Percentiles rank a stretch among this genome's conserved stretches.
phyloP scores from a whole-genome alignment of 2,329 filamentous ascomycete species.

The Decorospora gaudefroyi region DNA sequence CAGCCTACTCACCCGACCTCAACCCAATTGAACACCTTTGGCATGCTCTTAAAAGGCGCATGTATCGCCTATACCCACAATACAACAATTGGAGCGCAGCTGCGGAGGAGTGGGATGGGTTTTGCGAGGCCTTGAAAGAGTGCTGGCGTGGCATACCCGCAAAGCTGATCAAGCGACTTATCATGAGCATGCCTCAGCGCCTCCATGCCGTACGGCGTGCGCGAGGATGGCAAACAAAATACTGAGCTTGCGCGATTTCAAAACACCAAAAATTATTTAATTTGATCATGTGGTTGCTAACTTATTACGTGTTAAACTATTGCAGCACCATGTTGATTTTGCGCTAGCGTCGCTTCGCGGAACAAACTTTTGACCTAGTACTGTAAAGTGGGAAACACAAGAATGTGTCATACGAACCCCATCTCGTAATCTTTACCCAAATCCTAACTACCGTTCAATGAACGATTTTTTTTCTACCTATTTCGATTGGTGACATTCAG shows the following conservation, averaged over 20 bases:
- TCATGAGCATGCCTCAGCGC: slow-evolving; percentile 10
- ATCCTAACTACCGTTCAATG: too few relatives aligned
- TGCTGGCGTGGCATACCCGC: slow-evolving; percentile 12
- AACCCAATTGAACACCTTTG: slow-evolving; percentile 39
- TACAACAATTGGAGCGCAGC: slow-evolving; percentile 14
- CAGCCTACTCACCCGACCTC: slow-evolving; percentile 31
- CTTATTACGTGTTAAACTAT: not conserved
- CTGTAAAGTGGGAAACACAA: too few relatives aligned
- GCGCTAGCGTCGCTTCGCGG: not conserved
- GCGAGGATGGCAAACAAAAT: slow-evolving; percentile 15
- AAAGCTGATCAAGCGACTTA: slow-evolving; percentile 8
- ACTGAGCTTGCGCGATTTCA: slow-evolving; percentile 4
- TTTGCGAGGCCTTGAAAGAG: slow-evolving; percentile 17
- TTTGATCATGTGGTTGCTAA: too few relatives aligned
- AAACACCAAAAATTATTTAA: too few relatives aligned
- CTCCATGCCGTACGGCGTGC: slow-evolving; percentile 6
- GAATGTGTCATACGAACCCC: too few relatives aligned
- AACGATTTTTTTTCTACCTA: too few relatives aligned
- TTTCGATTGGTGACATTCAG: not conserved
- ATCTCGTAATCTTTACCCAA: too few relatives aligned
- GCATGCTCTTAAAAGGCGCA: slow-evolving; percentile 25
- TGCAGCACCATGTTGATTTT: not conserved
- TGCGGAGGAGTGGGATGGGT: slow-evolving; percentile 14
- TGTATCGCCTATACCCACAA: slow-evolving; percentile 22
- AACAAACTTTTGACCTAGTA: not conserved